Evolutionary conservation across 805 yeast genomes (phyloP).

Genomic region (Starmerella asiatica): DNA sequence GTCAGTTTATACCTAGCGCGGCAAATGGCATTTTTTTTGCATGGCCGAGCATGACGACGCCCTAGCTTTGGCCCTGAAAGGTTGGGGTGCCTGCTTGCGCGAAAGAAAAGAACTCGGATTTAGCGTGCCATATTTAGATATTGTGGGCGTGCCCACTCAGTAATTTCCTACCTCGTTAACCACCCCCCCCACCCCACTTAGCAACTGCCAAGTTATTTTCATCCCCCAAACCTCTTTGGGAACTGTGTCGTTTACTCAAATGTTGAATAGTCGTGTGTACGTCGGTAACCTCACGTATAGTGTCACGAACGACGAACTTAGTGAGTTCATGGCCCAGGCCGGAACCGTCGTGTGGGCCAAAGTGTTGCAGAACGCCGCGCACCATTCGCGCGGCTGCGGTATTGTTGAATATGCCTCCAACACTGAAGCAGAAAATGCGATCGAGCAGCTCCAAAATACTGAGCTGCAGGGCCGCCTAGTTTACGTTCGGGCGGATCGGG

Average conservation of each 20-base stretch:
- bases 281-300: constrained; percentile 33
- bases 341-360: constrained; percentile 75
- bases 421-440: constrained; percentile 62
- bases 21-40: no score
- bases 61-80: no score
- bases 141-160: no score
- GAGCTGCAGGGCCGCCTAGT: constrained; percentile 63
- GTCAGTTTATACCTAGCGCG: no score
- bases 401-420: constrained; percentile 54
- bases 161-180: no score
- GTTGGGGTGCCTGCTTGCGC: no score
- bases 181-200: no score
- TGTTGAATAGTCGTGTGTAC: constrained; percentile 29
- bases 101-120: no score
- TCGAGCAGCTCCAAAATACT: constrained; percentile 52
- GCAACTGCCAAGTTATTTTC: no score
- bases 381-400: constrained; percentile 78
- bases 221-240: no score
- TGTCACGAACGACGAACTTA: constrained; percentile 36
- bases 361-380: constrained; percentile 48
- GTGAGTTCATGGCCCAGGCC: constrained; percentile 64
- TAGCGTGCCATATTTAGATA: no score
- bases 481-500: constrained; percentile 83
- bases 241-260: not conserved
- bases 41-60: no score